Percentiles rank a stretch among this genome's conserved stretches.
phyloP scores from a whole-genome alignment of 371 early-diverging fungal genomes.

The Mycotypha africana region DNA sequence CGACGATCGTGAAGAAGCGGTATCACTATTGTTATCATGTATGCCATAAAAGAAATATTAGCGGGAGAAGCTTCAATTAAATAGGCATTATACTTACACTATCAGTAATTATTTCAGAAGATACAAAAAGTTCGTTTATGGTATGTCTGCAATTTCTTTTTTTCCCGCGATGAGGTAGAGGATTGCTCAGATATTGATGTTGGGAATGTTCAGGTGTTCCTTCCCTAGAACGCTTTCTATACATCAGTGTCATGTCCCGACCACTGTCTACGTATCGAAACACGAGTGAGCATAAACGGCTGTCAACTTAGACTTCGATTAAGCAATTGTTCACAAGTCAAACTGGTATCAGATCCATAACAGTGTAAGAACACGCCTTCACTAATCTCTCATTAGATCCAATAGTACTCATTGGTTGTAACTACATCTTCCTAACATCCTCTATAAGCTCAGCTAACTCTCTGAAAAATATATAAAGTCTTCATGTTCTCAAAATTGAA shows the following conservation, averaged over 20 bases:
- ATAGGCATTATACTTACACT: conserved; percentile 9
- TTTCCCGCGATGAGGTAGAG: conserved; percentile 6
- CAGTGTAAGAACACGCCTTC: too few relatives aligned
- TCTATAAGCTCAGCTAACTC: too few relatives aligned
- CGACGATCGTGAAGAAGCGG: conserved; percentile 11
- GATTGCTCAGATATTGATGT: conserved; percentile 2
- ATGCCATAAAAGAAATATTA: conserved; percentile 9
- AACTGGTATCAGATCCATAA: too few relatives aligned
- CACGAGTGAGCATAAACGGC: too few relatives aligned
- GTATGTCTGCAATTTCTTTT: conserved; percentile 6
- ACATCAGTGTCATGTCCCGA: conserved; percentile 5
- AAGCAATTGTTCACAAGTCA: too few relatives aligned
- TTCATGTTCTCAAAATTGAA: too few relatives aligned
- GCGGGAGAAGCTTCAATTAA: conserved; percentile 4
- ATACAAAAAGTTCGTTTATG: conserved; percentile 7
- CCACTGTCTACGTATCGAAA: too few relatives aligned
- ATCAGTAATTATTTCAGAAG: conserved; percentile 13
- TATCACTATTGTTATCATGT: conserved; percentile 8
- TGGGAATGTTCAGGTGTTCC: background rate
- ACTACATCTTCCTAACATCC: too few relatives aligned
- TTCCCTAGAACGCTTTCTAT: conserved; percentile 10
- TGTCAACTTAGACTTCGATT: too few relatives aligned
- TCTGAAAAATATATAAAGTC: too few relatives aligned
- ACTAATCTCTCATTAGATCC: too few relatives aligned
- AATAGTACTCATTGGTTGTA: too few relatives aligned